phyloP scores from a whole-genome alignment of 2,329 filamentous ascomycete genomes.

The Metarhizium album region DNA sequence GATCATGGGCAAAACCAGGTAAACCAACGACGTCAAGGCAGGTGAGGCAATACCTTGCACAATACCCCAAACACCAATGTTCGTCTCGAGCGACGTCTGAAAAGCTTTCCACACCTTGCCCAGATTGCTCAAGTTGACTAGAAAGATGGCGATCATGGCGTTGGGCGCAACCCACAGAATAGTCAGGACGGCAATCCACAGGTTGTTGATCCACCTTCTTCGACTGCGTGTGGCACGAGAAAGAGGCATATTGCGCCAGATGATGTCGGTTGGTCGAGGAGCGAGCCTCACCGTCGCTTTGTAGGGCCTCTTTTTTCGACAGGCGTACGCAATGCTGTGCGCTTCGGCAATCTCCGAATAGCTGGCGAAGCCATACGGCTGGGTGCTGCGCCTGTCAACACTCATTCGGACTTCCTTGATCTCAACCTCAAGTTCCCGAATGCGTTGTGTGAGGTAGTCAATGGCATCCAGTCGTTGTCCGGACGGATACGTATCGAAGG shows the following conservation, averaged over 20 bases:
- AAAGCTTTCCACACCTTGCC: conserved; percentile 73
- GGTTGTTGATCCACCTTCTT: conserved; percentile 65
- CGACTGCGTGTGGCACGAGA: conserved; percentile 56
- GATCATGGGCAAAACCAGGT: conserved; percentile 77
- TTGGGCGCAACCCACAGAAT: conserved; percentile 85
- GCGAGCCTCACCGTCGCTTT: conserved; percentile 70
- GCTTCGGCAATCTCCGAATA: conserved; percentile 83
- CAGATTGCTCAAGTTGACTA: conserved; percentile 75
- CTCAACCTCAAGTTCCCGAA: conserved; percentile 69
- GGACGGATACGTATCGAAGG: conserved; percentile 50
- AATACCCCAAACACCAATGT: conserved; percentile 67
- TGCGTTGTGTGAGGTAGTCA: conserved; percentile 79
- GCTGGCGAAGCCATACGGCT: conserved; percentile 89
- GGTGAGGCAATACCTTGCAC: conserved; percentile 89
- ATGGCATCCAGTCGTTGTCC: conserved; percentile 84
- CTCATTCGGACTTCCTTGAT: conserved; percentile 74
- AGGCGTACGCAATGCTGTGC: conserved; percentile 74
- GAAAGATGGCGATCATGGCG: conserved; percentile 85
- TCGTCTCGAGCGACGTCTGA: conserved; percentile 45
- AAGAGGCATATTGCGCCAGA: conserved; percentile 87
- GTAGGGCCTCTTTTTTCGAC: conserved; percentile 69
- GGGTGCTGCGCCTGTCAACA: conserved; percentile 78
- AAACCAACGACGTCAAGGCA: conserved; percentile 76
- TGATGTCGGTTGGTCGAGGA: conserved; percentile 80
- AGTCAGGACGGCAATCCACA: conserved; percentile 77